Evolutionary conservation across 2,329 filamentous ascomycete genomes (phyloP), one percentile per base, ranked within the genome.

Genomic region (Diplocarpon rosae): DNA sequence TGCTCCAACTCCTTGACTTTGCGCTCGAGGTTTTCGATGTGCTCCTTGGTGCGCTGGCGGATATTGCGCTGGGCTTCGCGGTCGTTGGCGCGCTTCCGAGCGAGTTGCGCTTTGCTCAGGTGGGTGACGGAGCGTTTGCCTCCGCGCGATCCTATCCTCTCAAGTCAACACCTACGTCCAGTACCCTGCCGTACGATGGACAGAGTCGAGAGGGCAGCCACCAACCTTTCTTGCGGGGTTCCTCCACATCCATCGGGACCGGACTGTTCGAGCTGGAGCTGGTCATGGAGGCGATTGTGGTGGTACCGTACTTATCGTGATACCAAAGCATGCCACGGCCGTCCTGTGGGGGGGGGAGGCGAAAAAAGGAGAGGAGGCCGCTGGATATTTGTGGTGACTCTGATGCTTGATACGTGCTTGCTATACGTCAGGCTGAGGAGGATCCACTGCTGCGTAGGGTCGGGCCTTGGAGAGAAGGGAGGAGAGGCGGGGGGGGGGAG

Each of bases 41-140:
- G 85, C 60, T 84, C 78, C 67, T 88, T 90, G 32, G 86, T 94
- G 55, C 88, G 75, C 62, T 87, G 84, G 41, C 88, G 74, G 52
- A 94, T 95, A 39, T 86, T 87, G 39, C 88, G 78, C 66, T 95
- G 88, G 36, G 88, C 87, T 65, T 94, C 86, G 51, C 88, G 78
- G 63, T 95, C 88, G 67, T 94, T 94, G 61, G 85, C 85, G 52
- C 88, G 76, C 70, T 95, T 95, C 62, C 88, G 83, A 33, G 83
- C 85, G 47, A 95, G 75, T 66, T 95, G 88, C 50, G 88, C 84
- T 15, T 87, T 85, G 24, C 85, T 93, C 61, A 94, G 73, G 60
- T 86, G 90, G 53, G 87, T 87, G 46, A 94, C 87, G 49, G 85
- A 88, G 56, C 87, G 77, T 45, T 83, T 76, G 41, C 74, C 75